These are phyloP conservation scores for Phalaenopsis aphrodite DNA, from an alignment of 106 monocot species.

Conservation along the genomic window DNA sequence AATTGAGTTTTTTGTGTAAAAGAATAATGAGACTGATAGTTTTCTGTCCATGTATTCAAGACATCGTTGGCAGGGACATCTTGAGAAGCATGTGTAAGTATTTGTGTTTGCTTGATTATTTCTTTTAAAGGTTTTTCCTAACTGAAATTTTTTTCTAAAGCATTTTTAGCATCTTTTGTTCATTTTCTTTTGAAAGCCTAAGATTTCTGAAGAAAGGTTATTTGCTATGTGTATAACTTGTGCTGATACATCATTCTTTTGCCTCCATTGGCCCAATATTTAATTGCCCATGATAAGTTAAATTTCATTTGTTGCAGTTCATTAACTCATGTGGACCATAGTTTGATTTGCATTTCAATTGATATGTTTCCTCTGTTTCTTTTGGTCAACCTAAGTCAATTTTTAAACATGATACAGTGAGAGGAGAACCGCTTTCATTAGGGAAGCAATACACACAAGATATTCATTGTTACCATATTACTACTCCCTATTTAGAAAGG, in stretches of 20 bases:
- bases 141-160: neutral
- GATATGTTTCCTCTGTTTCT: neutral
- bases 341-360: neutral
- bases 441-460: slow-evolving; percentile 84
- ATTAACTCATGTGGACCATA: neutral
- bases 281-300: neutral
- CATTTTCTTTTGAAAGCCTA: no score
- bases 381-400: neutral
- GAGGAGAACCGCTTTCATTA: slow-evolving; percentile 70
- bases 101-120: neutral
- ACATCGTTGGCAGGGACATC: neutral
- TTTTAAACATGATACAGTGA: slow-evolving; percentile 41
- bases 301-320: neutral
- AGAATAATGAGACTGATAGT: neutral
- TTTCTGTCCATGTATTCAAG: neutral
- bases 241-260: slow-evolving; percentile 2
- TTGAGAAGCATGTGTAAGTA: neutral
- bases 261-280: neutral
- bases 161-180: neutral
- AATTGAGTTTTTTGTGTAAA: neutral
- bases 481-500: slow-evolving; percentile 88
- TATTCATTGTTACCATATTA: slow-evolving; percentile 92
- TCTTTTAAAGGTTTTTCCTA: neutral
- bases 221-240: neutral
- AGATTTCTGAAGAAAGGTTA: neutral